Base-by-base conservation (phyloP, 2,329 filamentous ascomycete genomes). In the Chlorencoelia australis region DNA sequence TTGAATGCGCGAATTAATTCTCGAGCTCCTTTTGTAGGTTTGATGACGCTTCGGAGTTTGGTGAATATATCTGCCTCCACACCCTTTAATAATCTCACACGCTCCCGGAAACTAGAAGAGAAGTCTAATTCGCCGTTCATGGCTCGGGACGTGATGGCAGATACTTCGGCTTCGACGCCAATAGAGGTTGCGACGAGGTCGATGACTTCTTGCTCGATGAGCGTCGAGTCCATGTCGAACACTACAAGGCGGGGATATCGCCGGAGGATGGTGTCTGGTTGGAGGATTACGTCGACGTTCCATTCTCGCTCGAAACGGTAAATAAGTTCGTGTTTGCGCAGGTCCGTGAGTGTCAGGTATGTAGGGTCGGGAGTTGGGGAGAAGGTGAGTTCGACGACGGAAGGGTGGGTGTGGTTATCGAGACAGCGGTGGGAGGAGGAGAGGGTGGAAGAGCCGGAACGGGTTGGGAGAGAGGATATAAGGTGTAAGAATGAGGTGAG, bases 91-190 rank as follows among this genome's bases (percentile, higher is more conserved):
- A 96, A 68, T 26, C 71, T 71, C 18, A 93, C 86, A 14, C 91
- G 74, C 57, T 83, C 84, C 40, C 79, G 76, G 54, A 98, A 77
- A 1, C 83, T 88, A 1, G 75, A 73, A 35, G 88, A 79, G 50
- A 98, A 98, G 58, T 95, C 88, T 22, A 96, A 69, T 64, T 96
- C 88, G 42, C 91, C 91, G 48, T 89, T 79, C 91, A 98, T 98
- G 22, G 91, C 89, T 21, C 87, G 81, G 41, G 81, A 80, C 0
- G 91, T 98, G 49, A 98, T 96, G 51, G 80, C 76, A 7, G 86
- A 82, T 25, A 98, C 89, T 51, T 83, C 68, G 35, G 77, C 77
- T 50, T 85, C 77, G n/a, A 93, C 72, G 35, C 86, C 84, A 2
- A 94, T 75, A 24, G 82, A 82, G 36, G 82, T 78, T 4, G 91